Percentiles rank a stretch among this genome's conserved stretches.
Evolutionary conservation across 2,329 filamentous ascomycete species (phyloP).

Genomic region (Alternaria triticina): DNA sequence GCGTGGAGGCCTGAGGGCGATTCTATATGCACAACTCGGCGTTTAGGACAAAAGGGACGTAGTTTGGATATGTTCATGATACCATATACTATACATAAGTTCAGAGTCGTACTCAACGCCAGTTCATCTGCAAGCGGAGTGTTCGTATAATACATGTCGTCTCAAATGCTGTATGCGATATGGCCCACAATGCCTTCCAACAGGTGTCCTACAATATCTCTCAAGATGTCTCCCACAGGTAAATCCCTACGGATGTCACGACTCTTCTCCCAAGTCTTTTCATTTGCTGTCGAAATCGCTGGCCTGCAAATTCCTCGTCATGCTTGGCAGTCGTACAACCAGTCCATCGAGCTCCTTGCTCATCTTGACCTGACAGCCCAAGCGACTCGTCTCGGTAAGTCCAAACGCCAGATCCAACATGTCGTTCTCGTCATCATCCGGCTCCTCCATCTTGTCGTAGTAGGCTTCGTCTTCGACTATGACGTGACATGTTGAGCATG

Average conservation of each 20-base stretch:
- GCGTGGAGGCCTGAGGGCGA: constrained; percentile 12
- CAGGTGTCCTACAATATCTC: neutral
- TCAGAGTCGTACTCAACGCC: constrained; percentile 11
- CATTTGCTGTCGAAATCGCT: constrained; percentile 72
- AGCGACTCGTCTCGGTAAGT: constrained; percentile 79
- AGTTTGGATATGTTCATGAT: constrained; percentile 14
- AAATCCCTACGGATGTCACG: neutral
- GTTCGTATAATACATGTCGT: constrained; percentile 18
- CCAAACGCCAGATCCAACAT: constrained; percentile 84
- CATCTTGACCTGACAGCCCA: constrained; percentile 94
- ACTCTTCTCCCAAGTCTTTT: neutral
- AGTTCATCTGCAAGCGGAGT: constrained; percentile 21
- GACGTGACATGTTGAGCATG: constrained; percentile 91
- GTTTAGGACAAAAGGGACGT: neutral
- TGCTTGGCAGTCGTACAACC: constrained; percentile 82
- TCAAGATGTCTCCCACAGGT: no score
- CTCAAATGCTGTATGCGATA: neutral
- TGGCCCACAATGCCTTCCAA: neutral
- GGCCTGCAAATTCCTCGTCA: constrained; percentile 95
- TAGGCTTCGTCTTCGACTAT: constrained; percentile 76
- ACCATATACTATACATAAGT: constrained; percentile 19
- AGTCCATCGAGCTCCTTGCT: constrained; percentile 86
- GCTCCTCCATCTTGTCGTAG: constrained; percentile 73
- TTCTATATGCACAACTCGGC: neutral
- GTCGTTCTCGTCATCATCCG: constrained; percentile 55